Conservation (phyloP, 768 basidiomycete genomes). For the Xerocomellus intermedius region DNA sequence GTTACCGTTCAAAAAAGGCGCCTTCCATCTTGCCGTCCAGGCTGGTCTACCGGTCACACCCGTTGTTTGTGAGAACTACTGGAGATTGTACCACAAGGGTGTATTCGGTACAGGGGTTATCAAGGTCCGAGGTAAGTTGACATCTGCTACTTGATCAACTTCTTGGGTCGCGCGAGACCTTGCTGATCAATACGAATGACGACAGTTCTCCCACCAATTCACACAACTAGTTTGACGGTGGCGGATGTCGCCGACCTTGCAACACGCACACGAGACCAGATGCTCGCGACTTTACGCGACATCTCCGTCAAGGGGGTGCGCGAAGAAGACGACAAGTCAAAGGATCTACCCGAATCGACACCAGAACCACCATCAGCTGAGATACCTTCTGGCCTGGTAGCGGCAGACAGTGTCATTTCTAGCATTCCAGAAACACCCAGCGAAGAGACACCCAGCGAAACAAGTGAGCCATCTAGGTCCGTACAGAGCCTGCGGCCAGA, state of each 20-base stretch:
- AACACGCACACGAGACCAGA: slow-evolving; percentile 66
- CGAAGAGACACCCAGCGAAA: slow-evolving; percentile 28
- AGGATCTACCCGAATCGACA: slow-evolving; percentile 24
- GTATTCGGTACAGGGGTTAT: slow-evolving; percentile 74
- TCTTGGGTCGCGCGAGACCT: background rate
- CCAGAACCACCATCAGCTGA: slow-evolving; percentile 12
- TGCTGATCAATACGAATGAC: slow-evolving; percentile 3
- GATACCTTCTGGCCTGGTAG: background rate
- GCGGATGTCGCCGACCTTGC: slow-evolving; percentile 71
- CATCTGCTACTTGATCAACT: background rate
- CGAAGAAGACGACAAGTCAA: slow-evolving; percentile 14
- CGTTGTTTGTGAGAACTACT: slow-evolving; percentile 92
- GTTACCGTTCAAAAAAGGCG: slow-evolving; percentile 95
- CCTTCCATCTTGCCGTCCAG: slow-evolving; percentile 93
- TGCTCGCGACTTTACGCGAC: slow-evolving; percentile 75
- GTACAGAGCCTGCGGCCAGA: slow-evolving; percentile 39
- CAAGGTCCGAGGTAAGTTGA: slow-evolving; percentile 64
- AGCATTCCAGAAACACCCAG: slow-evolving; percentile 23
- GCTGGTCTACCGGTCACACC: slow-evolving; percentile 89
- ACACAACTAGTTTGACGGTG: slow-evolving; percentile 66
- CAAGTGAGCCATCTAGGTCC: slow-evolving; percentile 26
- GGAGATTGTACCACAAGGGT: slow-evolving; percentile 76
- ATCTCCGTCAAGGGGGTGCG: slow-evolving; percentile 60
- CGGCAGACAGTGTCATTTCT: slow-evolving; percentile 33
- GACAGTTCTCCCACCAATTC: slow-evolving; percentile 86